phyloP scores from a whole-genome alignment of 1,139 yeast species.

The Debaryomycetaceae sp. region DNA sequence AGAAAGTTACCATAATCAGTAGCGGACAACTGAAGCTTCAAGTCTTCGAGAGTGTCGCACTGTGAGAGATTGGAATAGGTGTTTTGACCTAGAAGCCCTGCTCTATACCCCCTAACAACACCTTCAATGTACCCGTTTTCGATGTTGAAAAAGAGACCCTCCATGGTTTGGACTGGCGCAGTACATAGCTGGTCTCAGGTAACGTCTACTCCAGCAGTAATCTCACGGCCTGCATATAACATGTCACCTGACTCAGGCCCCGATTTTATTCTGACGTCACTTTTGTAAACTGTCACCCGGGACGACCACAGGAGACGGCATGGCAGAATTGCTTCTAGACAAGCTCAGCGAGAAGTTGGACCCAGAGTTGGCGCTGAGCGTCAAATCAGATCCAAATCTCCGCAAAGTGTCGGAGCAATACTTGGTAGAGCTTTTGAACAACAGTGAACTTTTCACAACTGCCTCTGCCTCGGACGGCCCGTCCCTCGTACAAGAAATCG shows the following conservation, averaged over 20 bases:
- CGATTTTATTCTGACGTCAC: too few species aligned
- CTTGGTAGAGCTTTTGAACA: slow-evolving; percentile 19
- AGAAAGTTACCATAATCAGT: slow-evolving; percentile 93
- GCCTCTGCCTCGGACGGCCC: slow-evolving; percentile 6
- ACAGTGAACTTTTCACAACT: slow-evolving; percentile 31
- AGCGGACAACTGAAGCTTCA: slow-evolving; percentile 85
- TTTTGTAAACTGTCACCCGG: too few species aligned
- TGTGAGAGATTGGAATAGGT: slow-evolving; percentile 91
- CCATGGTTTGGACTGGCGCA: slow-evolving; percentile 59
- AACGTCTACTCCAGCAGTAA: too few species aligned
- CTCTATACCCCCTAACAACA: slow-evolving; percentile 85
- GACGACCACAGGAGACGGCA: too few species aligned
- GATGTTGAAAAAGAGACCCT: slow-evolving; percentile 77
- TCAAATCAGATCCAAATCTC: slow-evolving; percentile 6
- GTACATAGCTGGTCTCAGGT: too few species aligned
- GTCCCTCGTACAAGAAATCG: slow-evolving; percentile 35
- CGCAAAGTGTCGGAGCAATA: slow-evolving; percentile 8
- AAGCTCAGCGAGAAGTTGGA: slow-evolving; percentile 11
- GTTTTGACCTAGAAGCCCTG: slow-evolving; percentile 63
- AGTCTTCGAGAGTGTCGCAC: slow-evolving; percentile 89
- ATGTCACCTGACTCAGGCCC: too few species aligned
- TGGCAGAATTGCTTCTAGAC: slow-evolving; percentile 13
- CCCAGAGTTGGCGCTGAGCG: slow-evolving; percentile 6
- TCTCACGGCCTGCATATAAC: too few species aligned
- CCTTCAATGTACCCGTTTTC: slow-evolving; percentile 91